Percentiles rank a stretch among this genome's conserved stretches.
These are phyloP conservation scores for Entamoeba dispar DNA, from an alignment of 208 protist genomes.

Conservation along the genomic window DNA sequence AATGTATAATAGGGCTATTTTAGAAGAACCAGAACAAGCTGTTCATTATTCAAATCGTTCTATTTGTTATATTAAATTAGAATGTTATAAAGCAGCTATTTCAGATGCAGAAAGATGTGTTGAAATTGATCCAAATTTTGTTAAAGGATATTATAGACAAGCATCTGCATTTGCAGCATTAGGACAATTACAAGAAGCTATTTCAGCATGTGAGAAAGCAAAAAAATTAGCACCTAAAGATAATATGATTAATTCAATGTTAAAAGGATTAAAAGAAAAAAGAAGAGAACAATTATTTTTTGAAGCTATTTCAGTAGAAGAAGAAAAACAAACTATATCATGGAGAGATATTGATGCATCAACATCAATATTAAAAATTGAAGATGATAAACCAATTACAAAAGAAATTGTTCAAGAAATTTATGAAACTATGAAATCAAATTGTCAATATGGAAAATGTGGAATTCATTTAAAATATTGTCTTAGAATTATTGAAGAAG, in stretches of 20 bases:
- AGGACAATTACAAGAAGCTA: not conserved
- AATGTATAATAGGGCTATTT: not conserved
- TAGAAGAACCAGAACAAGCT: not conserved
- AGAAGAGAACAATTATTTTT: not conserved
- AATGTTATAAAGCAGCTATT: not conserved
- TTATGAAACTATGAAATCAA: not conserved
- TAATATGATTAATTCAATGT: not conserved
- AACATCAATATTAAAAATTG: not conserved
- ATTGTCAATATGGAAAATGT: not conserved
- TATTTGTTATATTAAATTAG: not conserved
- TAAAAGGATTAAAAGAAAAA: not conserved
- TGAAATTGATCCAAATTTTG: not conserved
- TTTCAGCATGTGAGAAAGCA: not conserved
- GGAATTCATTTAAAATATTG: not conserved
- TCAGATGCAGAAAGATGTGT: not conserved
- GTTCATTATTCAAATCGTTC: not conserved
- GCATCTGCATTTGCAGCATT: not conserved
- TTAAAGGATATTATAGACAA: not conserved
- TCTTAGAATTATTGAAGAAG: not conserved
- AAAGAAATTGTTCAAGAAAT: not conserved
- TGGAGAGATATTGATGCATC: not conserved
- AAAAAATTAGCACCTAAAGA: not conserved
- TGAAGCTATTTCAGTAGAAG: not conserved
- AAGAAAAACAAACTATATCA: not conserved
- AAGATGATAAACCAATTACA: not conserved